Evolutionary conservation across 2,329 filamentous ascomycete genomes (phyloP).

Genomic region (Allantophomopsis lycopodina): DNA sequence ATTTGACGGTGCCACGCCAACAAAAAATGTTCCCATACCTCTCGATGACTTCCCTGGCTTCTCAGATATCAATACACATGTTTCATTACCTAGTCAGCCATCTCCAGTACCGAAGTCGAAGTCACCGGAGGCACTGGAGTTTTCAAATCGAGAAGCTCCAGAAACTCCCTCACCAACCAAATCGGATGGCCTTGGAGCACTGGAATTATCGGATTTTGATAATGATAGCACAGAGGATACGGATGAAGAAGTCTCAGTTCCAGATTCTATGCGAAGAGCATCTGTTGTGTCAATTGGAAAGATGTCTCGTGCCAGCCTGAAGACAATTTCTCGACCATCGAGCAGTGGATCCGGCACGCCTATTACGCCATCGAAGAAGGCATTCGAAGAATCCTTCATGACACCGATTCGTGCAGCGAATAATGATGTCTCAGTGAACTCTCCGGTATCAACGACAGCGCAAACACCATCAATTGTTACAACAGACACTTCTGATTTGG

Average conservation of each 20-base stretch:
- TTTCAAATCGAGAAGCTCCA: too few species aligned
- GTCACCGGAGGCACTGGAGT: too few species aligned
- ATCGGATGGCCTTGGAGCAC: background rate
- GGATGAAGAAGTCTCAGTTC: background rate
- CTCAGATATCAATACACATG: background rate
- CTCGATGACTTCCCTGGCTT: background rate
- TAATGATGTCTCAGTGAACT: background rate
- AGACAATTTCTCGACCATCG: background rate
- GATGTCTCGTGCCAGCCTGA: background rate
- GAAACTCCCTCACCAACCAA: background rate
- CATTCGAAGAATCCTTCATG: too few species aligned
- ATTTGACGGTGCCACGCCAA: background rate
- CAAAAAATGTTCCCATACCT: background rate
- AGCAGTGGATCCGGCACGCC: too few species aligned
- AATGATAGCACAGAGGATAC: background rate
- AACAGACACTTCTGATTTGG: slow-evolving; percentile 1
- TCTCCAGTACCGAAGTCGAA: too few species aligned
- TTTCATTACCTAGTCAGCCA: background rate
- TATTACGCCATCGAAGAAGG: too few species aligned
- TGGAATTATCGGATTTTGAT: background rate
- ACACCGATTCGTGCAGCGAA: too few species aligned
- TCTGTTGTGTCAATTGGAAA: slow-evolving; percentile 1
- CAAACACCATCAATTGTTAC: too few species aligned
- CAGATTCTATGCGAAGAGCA: background rate
- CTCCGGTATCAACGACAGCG: too few species aligned